phyloP scores from a whole-genome alignment of 2,329 filamentous ascomycete genomes.

The Cladophialophora immunda region DNA sequence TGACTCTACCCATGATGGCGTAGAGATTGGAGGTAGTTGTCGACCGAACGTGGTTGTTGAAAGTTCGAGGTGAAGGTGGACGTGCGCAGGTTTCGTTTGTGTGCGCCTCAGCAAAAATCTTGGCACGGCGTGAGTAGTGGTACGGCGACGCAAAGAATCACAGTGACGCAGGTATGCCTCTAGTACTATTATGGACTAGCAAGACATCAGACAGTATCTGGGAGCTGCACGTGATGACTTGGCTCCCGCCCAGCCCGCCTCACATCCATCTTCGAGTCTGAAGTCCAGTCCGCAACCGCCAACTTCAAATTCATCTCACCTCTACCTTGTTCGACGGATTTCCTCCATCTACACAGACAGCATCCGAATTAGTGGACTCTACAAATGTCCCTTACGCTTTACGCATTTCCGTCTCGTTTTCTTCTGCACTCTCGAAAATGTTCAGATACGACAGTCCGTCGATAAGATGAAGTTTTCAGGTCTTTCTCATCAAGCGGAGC shows the following conservation, averaged over 20 bases:
- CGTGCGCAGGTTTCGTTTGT: neutral
- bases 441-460: neutral
- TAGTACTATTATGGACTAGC: neutral
- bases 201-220: neutral
- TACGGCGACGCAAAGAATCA: neutral
- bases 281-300: neutral
- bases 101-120: conserved; percentile 8
- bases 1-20: conserved; percentile 71
- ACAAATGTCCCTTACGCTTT: neutral
- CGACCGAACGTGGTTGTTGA: conserved; percentile 17
- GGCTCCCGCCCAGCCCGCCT: conserved; percentile 7
- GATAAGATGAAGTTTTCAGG: neutral
- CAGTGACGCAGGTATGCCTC: neutral
- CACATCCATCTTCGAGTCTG: neutral
- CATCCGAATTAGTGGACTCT: neutral
- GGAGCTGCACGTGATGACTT: neutral
- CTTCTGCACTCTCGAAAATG: neutral
- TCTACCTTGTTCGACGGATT: neutral
- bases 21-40: conserved; percentile 17
- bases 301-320: conserved; percentile 2
- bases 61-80: conserved; percentile 6
- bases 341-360: neutral
- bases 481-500: neutral
- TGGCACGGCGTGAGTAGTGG: neutral
- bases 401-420: neutral